Base-by-base conservation (phyloP, 495 filamentous ascomycete species). In the Aspergillus incahuasiensis region DNA sequence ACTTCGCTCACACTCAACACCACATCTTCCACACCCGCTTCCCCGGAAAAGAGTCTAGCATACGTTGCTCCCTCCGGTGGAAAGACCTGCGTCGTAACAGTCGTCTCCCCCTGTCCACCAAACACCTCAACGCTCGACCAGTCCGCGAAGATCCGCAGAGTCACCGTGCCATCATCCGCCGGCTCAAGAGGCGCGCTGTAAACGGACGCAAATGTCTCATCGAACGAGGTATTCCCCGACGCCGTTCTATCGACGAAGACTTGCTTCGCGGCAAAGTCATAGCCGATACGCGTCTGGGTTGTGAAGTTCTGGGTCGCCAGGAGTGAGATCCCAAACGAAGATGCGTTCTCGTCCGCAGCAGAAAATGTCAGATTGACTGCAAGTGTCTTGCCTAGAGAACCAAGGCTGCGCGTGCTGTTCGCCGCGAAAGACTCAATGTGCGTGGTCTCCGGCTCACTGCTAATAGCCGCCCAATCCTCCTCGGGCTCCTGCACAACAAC, bases 221-320 rank as follows among this genome's bases (percentile, higher is more conserved):
- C 65, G 45, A 73, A 67, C 0, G 49, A 52, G 34, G 55, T 42
- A 55, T 67, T 41, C n/a, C 68, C 67, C n/a, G 63, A 70, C 11
- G 56, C 45, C 5, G 32, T 60, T 1, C 68, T 59, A 50, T 73
- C 70, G 6, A 73, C 54, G 42, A 68, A 71, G 8, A 68, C 25
- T 15, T 61, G 59, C 46, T 69, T 60, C 54, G 60, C 71, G 9
- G 68, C 58, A 48, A 81, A 68, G 52, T 78, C 64, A 57, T 75
- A 81, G 2, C 78, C 70, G 20, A 73, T 44, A 1, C 41, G 61
- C 6, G 67, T 73, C 20, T 78, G 71, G 24, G 83, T 71, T 15
- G 63, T 70, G 8, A 80, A 55, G 49, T 66, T 58, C 3, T 55
- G 28, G 15, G 59, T 55, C 20, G 63, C 66, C 16, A 55, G 56